A percentile compares a stretch with the other conserved stretches of the same genome.
These are phyloP conservation scores for Rhodotorula diobovata DNA, from an alignment of 768 basidiomycete species.

Conservation along the genomic window DNA sequence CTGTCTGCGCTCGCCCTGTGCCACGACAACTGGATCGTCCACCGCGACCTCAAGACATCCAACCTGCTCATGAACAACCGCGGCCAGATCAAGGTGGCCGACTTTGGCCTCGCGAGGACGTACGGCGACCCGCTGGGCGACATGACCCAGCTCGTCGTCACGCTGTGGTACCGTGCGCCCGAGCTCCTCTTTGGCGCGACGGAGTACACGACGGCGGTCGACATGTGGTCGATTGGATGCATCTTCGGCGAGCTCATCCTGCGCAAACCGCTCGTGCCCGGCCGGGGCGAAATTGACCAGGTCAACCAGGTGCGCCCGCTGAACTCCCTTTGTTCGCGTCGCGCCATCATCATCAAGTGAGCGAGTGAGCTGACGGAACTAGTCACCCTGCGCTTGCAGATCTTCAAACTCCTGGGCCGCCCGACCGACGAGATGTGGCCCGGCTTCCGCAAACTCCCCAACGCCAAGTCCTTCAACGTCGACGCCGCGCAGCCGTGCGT, in stretches of 20 bases:
- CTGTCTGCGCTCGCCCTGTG: constrained; percentile 89
- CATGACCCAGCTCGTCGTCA: constrained; percentile 96
- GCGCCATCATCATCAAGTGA: no score
- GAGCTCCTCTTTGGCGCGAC: constrained; percentile 90
- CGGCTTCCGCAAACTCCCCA: constrained; percentile 69
- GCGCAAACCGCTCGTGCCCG: constrained; percentile 94
- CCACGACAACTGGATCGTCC: constrained; percentile 95
- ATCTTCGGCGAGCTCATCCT: constrained; percentile 94
- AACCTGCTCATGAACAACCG: constrained; percentile 99
- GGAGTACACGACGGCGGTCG: constrained; percentile 89
- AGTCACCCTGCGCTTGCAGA: constrained; percentile 48
- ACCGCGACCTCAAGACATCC: constrained; percentile 94
- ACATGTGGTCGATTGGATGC: constrained; percentile 98
- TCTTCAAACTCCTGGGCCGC: constrained; percentile 91
- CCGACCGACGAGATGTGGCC: constrained; percentile 85
- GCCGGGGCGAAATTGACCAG: constrained; percentile 89
- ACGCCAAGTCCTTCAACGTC: constrained; percentile 67
- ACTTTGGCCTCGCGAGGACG: constrained; percentile 91
- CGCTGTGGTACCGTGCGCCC: constrained; percentile 95
- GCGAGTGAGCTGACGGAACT: neutral
- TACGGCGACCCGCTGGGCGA: constrained; percentile 96
- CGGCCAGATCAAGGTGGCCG: constrained; percentile 96
- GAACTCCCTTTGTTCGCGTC: no score
- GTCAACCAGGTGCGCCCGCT: constrained; percentile 59
- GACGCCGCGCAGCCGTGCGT: constrained; percentile 46